Base-by-base conservation (phyloP, 2,329 filamentous ascomycete genomes). In the Pseudocercospora ulei region DNA sequence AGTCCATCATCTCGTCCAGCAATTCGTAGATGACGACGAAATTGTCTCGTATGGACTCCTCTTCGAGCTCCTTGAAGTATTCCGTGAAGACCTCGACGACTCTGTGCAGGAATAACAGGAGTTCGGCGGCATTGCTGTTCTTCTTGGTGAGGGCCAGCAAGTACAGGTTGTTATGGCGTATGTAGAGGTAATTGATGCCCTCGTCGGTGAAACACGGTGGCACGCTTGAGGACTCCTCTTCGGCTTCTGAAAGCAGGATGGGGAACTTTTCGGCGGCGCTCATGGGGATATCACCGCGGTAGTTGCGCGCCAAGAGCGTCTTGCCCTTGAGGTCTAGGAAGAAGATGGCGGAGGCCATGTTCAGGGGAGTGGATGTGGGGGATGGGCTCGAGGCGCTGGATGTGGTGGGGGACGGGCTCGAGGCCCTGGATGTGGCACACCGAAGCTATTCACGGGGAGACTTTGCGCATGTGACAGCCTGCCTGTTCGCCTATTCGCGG, bases 251-350 rank as follows among this genome's bases (percentile, higher is more conserved):
- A 38, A 98, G 78, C 43, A 98, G 80, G 55, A 94, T 70, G 27
- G 90, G 90, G 63, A 98, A 98, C 65, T 93, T 92, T 67, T 98
- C 90, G 57, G 98, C 90, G 22, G 90, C 90, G 42, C 86, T 93
- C 90, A 98, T 96, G 64, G 90, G 90, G 51, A 98, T 93, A 57
- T 98, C 90, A 63, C 90, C 90, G 62, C 90, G 78, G 65, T 98
- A 98, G 70, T 98, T 98, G 60, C 90, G 84, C 65, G 90, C 90
- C 59, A 98, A 75, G 56, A 98, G 87, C 70, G 90, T 96, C 87
- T 98, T 98, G 83, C 90, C 90, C 85, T 98, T 98, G 54, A 98
- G 75, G 65, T 98, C 90, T 58, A 98, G 80, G 64, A 98, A 98
- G 75, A 98, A 98, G 58, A 98, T 63, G 50, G 90, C 90, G 45